Conservation (phyloP, 2,329 filamentous ascomycete species). For the Microdochium nivale region DNA sequence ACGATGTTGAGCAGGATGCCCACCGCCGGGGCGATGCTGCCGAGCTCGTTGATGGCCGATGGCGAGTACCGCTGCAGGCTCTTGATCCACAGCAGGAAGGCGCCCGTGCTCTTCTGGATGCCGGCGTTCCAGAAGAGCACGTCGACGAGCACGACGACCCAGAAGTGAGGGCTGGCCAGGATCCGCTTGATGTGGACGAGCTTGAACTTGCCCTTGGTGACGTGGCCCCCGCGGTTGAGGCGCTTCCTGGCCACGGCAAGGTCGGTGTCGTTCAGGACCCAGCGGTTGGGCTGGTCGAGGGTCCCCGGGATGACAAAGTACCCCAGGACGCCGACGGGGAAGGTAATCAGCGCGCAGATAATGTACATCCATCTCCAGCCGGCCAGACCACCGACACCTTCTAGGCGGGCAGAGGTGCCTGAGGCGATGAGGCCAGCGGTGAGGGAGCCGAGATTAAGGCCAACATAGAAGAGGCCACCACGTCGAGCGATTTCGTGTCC, state of each 20-base stretch:
- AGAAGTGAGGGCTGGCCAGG: conserved; percentile 28
- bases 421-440: conserved; percentile 42
- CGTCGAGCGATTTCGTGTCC: conserved; percentile 36
- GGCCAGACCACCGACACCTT: conserved; percentile 33
- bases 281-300: conserved; percentile 22
- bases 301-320: conserved; percentile 41
- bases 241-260: conserved; percentile 32
- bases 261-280: conserved; percentile 35
- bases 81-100: conserved; percentile 49
- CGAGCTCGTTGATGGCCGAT: conserved; percentile 38
- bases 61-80: conserved; percentile 36
- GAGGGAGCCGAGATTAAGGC: conserved; percentile 39
- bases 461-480: conserved; percentile 43
- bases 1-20: conserved; percentile 47
- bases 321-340: conserved; percentile 39
- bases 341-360: conserved; percentile 34
- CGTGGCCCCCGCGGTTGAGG: conserved; percentile 32
- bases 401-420: conserved; percentile 27
- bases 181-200: conserved; percentile 25
- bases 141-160: conserved; percentile 38
- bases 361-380: conserved; percentile 38
- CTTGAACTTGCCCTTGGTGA: conserved; percentile 22
- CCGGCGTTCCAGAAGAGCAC: conserved; percentile 48
- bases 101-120: conserved; percentile 34
- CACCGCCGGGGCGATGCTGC: conserved; percentile 40